Evolutionary conservation across 257 asterid genomes (phyloP), one percentile per base, ranked within the genome.

Genomic region (Thymus quinquecostatus): DNA sequence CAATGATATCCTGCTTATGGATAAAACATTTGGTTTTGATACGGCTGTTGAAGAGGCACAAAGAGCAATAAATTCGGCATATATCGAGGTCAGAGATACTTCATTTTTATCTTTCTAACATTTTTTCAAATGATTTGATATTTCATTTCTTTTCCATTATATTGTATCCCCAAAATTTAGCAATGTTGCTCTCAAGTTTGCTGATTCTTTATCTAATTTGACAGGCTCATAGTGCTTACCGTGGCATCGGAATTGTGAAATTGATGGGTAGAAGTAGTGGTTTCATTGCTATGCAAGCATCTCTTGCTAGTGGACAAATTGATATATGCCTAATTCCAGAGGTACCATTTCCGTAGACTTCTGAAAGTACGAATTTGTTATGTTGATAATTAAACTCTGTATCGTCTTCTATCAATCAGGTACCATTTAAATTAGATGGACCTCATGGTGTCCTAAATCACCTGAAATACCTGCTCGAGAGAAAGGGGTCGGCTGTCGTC

Each of bases 31-130:
- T 76, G 99, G 99, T 72, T 95, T 95, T 75, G 99, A 95, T 86
- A 95, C 99, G 14, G 99, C 99, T 65, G 99, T 95, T 59, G 99
- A 95, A 82, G 99, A 95, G 85, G 96, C 99, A 30, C 99, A 95
- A 78, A 83, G 99, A 84, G 99, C 99, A 38, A 95, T 95, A 40
- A 84, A 95, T 78, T 88, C 96, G 54, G 96, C 99, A 70, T 95
- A 95, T 73, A 95, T 92, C 30, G 99, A 95, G 96, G 99, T 94
- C 60, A 47, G 36, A 63, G 13, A 14, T 68, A 45, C 79, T 59
- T 14, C 66, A 65, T 32, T 51, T 58, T 41, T 51, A 44, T 53
- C 55, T 32, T 72, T 48, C 30, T 10, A 27, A n/a, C 53, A 51
- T 68, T 69, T 61, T 57, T 32, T 4, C 38, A 36, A 2, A 4